Evolutionary conservation across 2,329 filamentous ascomycete species (phyloP).

Genomic region (Ophiostoma quercus): DNA sequence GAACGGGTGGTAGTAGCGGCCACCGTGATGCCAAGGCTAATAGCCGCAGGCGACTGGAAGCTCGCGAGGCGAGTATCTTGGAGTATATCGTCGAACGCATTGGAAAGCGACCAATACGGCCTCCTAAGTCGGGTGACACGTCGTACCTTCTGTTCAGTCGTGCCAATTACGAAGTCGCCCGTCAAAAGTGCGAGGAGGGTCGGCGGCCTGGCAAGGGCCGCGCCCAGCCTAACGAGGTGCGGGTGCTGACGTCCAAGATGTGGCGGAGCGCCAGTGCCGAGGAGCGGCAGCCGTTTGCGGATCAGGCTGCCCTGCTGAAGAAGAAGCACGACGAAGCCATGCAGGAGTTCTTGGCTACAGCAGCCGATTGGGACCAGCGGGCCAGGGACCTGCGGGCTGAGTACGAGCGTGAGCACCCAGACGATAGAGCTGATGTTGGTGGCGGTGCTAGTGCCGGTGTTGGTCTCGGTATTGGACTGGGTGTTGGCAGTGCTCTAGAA

Average conservation of each 20-base stretch:
- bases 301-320: constrained; percentile 67
- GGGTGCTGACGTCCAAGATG: constrained; percentile 79
- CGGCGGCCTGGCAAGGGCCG: constrained; percentile 60
- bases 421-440: constrained; percentile 29
- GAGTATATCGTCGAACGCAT: constrained; percentile 52
- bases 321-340: constrained; percentile 55
- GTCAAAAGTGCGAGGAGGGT: constrained; percentile 58
- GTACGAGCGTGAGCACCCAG: constrained; percentile 52
- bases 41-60: constrained; percentile 49
- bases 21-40: constrained; percentile 20
- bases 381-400: constrained; percentile 50
- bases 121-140: constrained; percentile 69
- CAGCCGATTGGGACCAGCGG: constrained; percentile 66
- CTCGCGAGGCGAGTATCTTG: constrained; percentile 52
- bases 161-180: constrained; percentile 60
- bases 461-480: background rate
- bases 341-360: constrained; percentile 54
- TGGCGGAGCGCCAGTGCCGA: constrained; percentile 75
- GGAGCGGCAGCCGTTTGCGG: constrained; percentile 70
- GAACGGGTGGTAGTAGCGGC: constrained; percentile 38
- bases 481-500: background rate
- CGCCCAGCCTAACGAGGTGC: constrained; percentile 71
- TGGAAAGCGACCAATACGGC: constrained; percentile 69
- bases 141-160: constrained; percentile 89
- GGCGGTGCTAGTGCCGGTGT: background rate